Conservation (phyloP, 1,284 basidiomycete genomes). For the Cutaneotrichosporon cutaneum region DNA sequence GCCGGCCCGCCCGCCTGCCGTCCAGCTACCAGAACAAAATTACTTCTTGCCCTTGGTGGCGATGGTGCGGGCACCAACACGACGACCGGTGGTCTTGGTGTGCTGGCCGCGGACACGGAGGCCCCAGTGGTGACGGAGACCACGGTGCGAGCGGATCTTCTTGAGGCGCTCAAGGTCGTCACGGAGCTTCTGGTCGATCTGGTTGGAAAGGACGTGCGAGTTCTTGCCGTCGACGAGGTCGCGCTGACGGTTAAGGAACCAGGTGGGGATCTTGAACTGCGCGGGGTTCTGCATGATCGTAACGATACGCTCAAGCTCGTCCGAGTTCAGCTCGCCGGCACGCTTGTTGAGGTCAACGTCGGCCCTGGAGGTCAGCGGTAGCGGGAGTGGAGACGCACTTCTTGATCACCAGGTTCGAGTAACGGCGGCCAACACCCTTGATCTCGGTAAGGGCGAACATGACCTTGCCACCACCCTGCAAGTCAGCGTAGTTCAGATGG, state of each 20-base stretch:
- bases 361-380: conserved; percentile 57
- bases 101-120: conserved; percentile 95
- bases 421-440: conserved; percentile 99
- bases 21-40: conserved; percentile 15
- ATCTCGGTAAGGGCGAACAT: conserved; percentile 98
- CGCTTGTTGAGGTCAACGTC: conserved; percentile 99
- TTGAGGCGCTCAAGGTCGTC: conserved; percentile 98
- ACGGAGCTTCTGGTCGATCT: conserved; percentile 96
- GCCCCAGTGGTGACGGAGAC: conserved; percentile 97
- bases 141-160: conserved; percentile 99
- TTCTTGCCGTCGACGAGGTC: conserved; percentile 98
- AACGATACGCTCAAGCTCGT: conserved; percentile 97
- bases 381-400: conserved; percentile 55
- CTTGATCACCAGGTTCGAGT: conserved; percentile 99
- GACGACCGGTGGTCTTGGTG: conserved; percentile 79
- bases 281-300: conserved; percentile 99
- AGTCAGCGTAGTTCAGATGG: neutral
- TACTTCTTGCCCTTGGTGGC: conserved; percentile 33
- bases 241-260: conserved; percentile 99
- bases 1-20: conserved; percentile 12
- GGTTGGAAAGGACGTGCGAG: conserved; percentile 93
- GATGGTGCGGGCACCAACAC: conserved; percentile 30
- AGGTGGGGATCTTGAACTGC: conserved; percentile 97
- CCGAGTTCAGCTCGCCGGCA: conserved; percentile 90
- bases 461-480: conserved; percentile 63